Evolutionary conservation across 2,329 filamentous ascomycete genomes (phyloP).

Genomic region (Harringtonia lauricola): DNA sequence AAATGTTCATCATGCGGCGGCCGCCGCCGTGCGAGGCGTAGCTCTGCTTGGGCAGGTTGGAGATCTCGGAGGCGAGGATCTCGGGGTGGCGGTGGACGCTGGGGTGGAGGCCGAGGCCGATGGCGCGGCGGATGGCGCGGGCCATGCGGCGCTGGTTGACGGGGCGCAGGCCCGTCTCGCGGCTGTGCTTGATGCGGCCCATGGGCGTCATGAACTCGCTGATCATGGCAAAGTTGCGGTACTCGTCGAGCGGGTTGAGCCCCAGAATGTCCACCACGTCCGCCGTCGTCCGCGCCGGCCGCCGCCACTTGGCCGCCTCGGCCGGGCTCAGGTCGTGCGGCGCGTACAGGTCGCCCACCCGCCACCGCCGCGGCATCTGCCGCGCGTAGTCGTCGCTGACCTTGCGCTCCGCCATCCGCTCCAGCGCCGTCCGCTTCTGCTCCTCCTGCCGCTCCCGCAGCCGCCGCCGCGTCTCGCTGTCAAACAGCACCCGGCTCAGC

Average conservation of each 20-base stretch:
- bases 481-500: conserved; percentile 9
- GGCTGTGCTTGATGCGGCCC: conserved; percentile 73
- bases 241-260: conserved; percentile 72
- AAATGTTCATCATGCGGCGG: too few relatives aligned
- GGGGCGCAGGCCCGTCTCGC: conserved; percentile 66
- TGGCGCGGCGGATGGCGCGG: conserved; percentile 79
- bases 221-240: conserved; percentile 90
- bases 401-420: conserved; percentile 28
- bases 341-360: conserved; percentile 73
- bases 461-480: conserved; percentile 8
- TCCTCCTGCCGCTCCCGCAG: conserved; percentile 7
- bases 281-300: conserved; percentile 35
- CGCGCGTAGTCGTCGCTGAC: conserved; percentile 41
- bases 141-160: conserved; percentile 90
- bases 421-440: conserved; percentile 19
- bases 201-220: conserved; percentile 77
- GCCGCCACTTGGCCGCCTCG: conserved; percentile 76
- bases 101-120: conserved; percentile 86
- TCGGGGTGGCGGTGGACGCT: conserved; percentile 85
- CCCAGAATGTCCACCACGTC: conserved; percentile 75
- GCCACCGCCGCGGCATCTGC: conserved; percentile 62
- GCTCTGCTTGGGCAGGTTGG: conserved; percentile 3
- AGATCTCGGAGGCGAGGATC: conserved; percentile 43
- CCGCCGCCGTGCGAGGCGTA: neutral
- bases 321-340: conserved; percentile 72